phyloP scores from a whole-genome alignment of 805 yeast genomes.

The Nakazawaea anatomiae region DNA sequence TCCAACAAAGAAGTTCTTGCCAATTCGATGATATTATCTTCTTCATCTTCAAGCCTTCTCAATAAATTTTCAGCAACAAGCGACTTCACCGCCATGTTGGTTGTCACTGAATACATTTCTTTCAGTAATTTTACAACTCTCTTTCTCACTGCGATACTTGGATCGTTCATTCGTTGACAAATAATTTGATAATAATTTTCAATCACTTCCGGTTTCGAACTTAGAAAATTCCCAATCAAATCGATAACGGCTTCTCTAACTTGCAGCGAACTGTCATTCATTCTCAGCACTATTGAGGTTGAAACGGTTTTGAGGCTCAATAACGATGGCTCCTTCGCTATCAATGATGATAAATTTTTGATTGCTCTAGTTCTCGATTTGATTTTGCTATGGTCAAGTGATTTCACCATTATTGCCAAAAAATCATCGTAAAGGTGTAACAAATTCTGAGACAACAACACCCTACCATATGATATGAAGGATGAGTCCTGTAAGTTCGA shows the following conservation, averaged over 20 bases:
- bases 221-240: slow-evolving; percentile 40
- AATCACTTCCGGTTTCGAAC: slow-evolving; percentile 36
- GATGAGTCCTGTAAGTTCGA: slow-evolving; percentile 1
- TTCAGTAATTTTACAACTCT: slow-evolving; percentile 50
- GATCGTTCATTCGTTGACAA: slow-evolving; percentile 46
- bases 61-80: slow-evolving; percentile 48
- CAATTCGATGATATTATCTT: slow-evolving; percentile 41
- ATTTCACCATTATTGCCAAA: slow-evolving; percentile 39
- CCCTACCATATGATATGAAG: slow-evolving; percentile 14
- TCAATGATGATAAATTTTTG: slow-evolving; percentile 50
- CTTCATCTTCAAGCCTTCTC: slow-evolving; percentile 63
- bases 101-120: slow-evolving; percentile 35
- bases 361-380: slow-evolving; percentile 60
- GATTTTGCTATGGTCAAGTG: slow-evolving; percentile 42
- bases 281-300: slow-evolving; percentile 41
- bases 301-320: slow-evolving; percentile 45
- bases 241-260: slow-evolving; percentile 77
- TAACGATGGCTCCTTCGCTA: slow-evolving; percentile 46
- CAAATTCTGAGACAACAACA: slow-evolving; percentile 26
- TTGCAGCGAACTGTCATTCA: slow-evolving; percentile 59
- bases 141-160: slow-evolving; percentile 59
- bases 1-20: slow-evolving; percentile 32
- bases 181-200: slow-evolving; percentile 44
- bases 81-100: slow-evolving; percentile 26
- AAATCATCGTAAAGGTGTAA: slow-evolving; percentile 45